phyloP scores from a whole-genome alignment of 257 asterid species.

The Lithospermum erythrorhizon region DNA sequence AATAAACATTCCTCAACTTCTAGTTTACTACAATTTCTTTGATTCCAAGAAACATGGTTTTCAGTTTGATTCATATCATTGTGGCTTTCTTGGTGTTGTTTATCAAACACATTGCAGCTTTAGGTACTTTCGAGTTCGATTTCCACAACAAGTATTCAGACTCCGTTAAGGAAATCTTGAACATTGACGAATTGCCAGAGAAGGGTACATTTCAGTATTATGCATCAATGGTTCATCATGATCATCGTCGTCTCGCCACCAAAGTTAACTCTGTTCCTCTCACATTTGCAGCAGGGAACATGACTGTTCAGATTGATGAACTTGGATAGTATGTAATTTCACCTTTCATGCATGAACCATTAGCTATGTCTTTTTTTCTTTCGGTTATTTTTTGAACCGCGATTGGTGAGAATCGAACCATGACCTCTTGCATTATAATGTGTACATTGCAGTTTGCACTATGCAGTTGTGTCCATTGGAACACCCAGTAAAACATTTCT shows the following conservation, averaged over 20 bases:
- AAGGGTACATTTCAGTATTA: constrained; percentile 55
- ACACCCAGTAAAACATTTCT: constrained; percentile 50
- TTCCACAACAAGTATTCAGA: constrained; percentile 81
- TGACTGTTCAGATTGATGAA: constrained; percentile 34
- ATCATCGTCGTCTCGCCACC: constrained; percentile 64
- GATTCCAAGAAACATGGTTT: not conserved
- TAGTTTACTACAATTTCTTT: not conserved
- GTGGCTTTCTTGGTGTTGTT: constrained; percentile 11
- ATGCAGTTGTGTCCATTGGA: constrained; percentile 69
- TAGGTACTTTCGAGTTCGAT: constrained; percentile 56
- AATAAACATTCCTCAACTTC: not conserved
- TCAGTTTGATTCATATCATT: not conserved
- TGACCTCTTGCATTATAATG: not conserved
- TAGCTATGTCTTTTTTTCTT: not conserved
- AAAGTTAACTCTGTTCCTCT: constrained; percentile 24
- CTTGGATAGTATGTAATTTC: constrained; percentile 69
- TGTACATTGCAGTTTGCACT: constrained; percentile 65
- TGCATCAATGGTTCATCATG: constrained; percentile 87
- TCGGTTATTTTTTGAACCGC: not conserved
- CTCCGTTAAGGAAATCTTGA: constrained; percentile 41
- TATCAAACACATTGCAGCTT: constrained; percentile 24
- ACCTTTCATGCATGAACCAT: not conserved
- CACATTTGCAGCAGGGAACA: constrained; percentile 47
- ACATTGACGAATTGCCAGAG: constrained; percentile 66
- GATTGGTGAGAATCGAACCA: not conserved